These are phyloP conservation scores for Trametes cubensis DNA, from an alignment of 768 basidiomycete species.

Conservation along the genomic window DNA sequence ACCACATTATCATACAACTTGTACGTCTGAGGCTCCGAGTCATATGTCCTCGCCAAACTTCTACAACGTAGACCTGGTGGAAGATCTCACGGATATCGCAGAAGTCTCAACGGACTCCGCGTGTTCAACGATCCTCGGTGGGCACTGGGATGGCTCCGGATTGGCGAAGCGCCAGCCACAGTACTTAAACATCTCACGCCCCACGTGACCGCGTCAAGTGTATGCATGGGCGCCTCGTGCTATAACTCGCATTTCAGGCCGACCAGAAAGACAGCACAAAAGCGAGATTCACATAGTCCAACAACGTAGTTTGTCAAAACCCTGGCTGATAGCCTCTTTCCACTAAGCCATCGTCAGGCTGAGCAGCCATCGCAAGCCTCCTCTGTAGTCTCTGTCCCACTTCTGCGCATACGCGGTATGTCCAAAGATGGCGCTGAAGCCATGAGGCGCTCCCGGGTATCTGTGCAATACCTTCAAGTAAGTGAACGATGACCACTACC, in stretches of 20 bases:
- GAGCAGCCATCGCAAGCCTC: constrained; percentile 30
- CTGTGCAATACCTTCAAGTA: constrained; percentile 9
- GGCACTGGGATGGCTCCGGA: not conserved
- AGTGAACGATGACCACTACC: not conserved
- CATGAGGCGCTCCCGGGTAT: constrained; percentile 34
- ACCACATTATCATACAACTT: no score
- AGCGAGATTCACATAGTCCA: not conserved
- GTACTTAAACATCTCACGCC: constrained; percentile 16
- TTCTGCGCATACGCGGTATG: constrained; percentile 19
- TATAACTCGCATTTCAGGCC: not conserved
- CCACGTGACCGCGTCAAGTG: constrained; percentile 15
- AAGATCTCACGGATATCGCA: no score
- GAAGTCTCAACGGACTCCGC: no score
- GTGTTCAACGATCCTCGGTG: no score
- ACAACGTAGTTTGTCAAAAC: not conserved
- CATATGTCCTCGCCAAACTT: no score
- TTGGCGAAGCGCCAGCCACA: constrained; percentile 3
- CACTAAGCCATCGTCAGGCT: not conserved
- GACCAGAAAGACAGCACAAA: no score
- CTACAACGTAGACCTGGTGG: no score
- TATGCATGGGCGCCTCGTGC: not conserved
- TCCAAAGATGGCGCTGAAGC: constrained; percentile 19
- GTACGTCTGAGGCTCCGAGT: no score
- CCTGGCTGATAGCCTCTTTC: no score
- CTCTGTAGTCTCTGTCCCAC: constrained; percentile 23